Evolutionary conservation across 257 asterid genomes (phyloP).

Genomic region (Haberlea rhodopensis): DNA sequence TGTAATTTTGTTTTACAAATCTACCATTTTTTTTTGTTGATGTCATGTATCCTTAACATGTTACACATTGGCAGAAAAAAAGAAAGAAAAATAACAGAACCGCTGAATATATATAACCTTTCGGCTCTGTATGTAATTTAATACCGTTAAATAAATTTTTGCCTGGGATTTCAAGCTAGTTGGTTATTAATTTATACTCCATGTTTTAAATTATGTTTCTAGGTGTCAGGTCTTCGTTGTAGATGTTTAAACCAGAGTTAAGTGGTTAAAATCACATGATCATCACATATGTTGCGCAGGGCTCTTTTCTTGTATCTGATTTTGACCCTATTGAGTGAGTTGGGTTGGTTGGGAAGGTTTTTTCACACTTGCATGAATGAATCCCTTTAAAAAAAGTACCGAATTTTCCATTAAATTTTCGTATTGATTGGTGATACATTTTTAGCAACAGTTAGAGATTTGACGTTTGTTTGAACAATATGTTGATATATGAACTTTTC

Average conservation of each 20-base stretch:
- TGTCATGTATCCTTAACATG: slow-evolving; percentile 1
- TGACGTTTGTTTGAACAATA: no score
- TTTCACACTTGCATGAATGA: no score
- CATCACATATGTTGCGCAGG: background rate
- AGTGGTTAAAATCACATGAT: no score
- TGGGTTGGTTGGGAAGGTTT: no score
- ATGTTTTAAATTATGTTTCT: background rate
- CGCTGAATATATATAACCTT: background rate
- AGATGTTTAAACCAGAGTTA: background rate
- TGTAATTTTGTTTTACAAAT: slow-evolving; percentile 15
- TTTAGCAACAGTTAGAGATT: no score
- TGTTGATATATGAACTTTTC: no score
- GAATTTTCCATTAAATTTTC: no score
- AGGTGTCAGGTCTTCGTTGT: no score
- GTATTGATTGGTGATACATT: no score
- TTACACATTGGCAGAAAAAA: background rate
- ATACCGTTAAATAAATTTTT: slow-evolving; percentile 16
- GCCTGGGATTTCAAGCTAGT: background rate
- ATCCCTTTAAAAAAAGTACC: no score
- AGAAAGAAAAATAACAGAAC: background rate
- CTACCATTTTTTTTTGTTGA: slow-evolving; percentile 13
- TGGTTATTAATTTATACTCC: background rate
- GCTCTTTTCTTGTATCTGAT: no score
- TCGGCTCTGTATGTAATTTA: slow-evolving; percentile 24
- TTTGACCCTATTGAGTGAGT: no score